A percentile compares a stretch with the other conserved stretches of the same genome.
These are phyloP conservation scores for Citrullus amarus DNA, from an alignment of 306 rosid species.

Conservation along the genomic window DNA sequence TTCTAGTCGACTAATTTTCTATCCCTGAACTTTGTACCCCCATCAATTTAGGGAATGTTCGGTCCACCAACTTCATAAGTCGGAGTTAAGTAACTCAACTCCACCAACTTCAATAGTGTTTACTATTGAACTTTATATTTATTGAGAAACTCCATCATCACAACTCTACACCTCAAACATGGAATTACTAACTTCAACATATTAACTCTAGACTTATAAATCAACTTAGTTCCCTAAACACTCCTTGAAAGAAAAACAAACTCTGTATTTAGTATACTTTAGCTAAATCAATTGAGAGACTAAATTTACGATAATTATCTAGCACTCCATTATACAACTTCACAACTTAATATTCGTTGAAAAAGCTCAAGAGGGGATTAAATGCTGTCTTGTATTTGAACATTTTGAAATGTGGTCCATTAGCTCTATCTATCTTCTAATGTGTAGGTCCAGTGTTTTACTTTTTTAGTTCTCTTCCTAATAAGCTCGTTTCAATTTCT, in stretches of 20 bases:
- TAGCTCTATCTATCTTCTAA: neutral
- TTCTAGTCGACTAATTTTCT: conserved; percentile 9
- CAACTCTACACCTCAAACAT: too few species aligned
- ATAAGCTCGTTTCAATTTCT: neutral
- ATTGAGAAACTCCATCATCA: too few species aligned
- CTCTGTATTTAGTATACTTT: neutral
- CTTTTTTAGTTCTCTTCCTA: neutral
- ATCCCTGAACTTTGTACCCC: neutral
- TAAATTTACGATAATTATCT: neutral
- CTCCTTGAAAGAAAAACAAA: too few species aligned
- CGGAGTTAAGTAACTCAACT: too few species aligned
- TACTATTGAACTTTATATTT: too few species aligned
- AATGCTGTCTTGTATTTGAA: neutral
- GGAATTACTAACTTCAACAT: too few species aligned
- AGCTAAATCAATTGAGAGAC: neutral
- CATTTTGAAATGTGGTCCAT: neutral
- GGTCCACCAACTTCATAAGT: too few species aligned
- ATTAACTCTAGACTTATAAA: too few species aligned
- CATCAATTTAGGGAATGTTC: too few species aligned
- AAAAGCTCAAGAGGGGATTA: neutral
- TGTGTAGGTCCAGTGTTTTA: neutral
- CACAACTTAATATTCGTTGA: neutral
- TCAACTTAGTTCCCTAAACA: too few species aligned
- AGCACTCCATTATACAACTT: neutral
- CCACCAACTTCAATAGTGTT: too few species aligned